phyloP scores from a whole-genome alignment of 23 red algal genomes.

The Gracilaria domingensis region DNA sequence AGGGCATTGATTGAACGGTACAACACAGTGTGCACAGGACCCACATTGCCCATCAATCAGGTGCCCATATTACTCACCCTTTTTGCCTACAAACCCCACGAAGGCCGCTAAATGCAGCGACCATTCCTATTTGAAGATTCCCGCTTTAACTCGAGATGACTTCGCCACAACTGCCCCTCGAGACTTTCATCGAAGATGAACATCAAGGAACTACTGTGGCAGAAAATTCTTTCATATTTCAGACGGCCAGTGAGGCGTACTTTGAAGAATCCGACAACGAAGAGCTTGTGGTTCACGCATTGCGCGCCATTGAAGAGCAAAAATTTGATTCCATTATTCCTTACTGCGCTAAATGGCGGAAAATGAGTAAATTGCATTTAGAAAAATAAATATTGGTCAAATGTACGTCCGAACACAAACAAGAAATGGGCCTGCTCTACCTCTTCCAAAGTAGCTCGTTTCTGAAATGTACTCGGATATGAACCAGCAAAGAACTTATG shows the following conservation, averaged over 20 bases:
- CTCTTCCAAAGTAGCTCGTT: not conserved
- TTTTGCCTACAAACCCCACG: not conserved
- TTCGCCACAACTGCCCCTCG: not conserved
- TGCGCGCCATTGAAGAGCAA: not conserved
- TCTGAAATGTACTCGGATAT: not conserved
- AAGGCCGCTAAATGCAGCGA: not conserved
- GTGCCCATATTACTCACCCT: not conserved
- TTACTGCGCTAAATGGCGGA: not conserved
- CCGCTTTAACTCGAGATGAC: not conserved
- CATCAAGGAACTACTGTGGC: not conserved
- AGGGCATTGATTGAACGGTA: not conserved
- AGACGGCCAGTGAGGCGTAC: not conserved
- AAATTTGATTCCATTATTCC: not conserved
- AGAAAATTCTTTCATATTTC: not conserved
- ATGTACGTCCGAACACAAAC: not conserved
- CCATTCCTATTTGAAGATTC: too few species aligned
- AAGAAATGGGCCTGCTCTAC: not conserved
- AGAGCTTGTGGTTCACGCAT: not conserved
- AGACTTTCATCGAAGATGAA: not conserved
- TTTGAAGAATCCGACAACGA: not conserved
- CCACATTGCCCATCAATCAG: not conserved
- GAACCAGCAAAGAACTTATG: too few species aligned
- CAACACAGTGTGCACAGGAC: not conserved
- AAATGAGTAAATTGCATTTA: not conserved
- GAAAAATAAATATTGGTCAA: not conserved